Evolutionary conservation across 192 early-diverging fungal species (phyloP).

Genomic region (Chytriomyces sp.): DNA sequence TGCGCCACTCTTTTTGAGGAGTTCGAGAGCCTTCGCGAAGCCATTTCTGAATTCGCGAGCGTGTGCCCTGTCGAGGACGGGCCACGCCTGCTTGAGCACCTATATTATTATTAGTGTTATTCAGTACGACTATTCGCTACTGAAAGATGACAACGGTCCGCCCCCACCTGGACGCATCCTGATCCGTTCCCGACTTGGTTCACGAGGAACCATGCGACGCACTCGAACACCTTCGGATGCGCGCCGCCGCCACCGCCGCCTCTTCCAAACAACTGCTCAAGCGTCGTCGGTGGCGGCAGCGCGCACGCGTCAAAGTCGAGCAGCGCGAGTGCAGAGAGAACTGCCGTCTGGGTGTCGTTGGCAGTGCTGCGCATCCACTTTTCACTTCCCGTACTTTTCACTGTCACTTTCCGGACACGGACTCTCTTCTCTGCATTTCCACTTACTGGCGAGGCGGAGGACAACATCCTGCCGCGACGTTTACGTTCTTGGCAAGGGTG

Average conservation of each 20-base stretch:
- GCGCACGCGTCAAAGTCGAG: not conserved
- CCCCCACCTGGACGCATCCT: not conserved
- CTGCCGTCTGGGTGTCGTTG: not conserved
- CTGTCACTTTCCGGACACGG: too few relatives aligned
- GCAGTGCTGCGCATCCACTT: not conserved
- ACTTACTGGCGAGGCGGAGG: too few relatives aligned
- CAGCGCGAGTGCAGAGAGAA: not conserved
- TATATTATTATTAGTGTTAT: not conserved
- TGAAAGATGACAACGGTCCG: too few relatives aligned
- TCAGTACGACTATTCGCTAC: not conserved
- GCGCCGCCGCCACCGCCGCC: not conserved
- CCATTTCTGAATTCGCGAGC: conserved; percentile 37
- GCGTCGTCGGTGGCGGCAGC: too few relatives aligned
- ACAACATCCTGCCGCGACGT: too few relatives aligned
- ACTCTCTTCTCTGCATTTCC: too few relatives aligned
- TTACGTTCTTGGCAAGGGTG: too few relatives aligned
- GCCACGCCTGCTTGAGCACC: conserved; percentile 16
- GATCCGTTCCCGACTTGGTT: not conserved
- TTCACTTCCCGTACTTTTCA: too few relatives aligned
- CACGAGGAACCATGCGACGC: conserved; percentile 9
- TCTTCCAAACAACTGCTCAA: not conserved
- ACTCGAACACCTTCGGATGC: conserved; percentile 20
- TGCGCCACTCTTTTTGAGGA: conserved; percentile 39
- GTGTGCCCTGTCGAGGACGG: conserved; percentile 33
- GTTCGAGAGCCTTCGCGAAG: conserved; percentile 35